Conservation (phyloP, 352 stramenopile species). For the Thalassiosira exigua region DNA sequence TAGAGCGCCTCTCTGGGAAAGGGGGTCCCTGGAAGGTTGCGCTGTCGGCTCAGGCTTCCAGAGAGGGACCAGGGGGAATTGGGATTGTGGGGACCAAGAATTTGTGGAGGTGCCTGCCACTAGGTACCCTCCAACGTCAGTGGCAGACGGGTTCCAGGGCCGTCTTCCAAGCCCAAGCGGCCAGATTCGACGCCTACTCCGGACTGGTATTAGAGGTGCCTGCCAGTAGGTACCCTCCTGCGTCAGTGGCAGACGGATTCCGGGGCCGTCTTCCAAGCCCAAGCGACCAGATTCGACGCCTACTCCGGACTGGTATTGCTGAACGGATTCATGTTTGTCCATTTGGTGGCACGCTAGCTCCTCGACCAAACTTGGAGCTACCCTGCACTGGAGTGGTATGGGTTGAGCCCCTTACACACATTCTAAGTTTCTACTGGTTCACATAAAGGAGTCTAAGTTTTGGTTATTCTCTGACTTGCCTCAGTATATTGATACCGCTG, state of each 20-base stretch:
- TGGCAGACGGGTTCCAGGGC: neutral
- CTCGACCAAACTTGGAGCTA: neutral
- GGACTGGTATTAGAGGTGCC: neutral
- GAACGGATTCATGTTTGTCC: neutral
- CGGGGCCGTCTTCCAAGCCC: neutral
- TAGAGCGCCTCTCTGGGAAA: too few relatives aligned
- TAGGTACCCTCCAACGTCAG: neutral
- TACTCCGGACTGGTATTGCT: neutral
- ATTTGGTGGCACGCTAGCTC: neutral
- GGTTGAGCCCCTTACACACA: neutral
- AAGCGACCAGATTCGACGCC: neutral
- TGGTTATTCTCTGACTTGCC: too few relatives aligned
- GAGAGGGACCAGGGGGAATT: neutral
- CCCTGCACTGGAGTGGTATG: neutral
- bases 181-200: neutral
- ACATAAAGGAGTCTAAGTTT: too few relatives aligned
- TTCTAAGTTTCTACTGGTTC: too few relatives aligned
- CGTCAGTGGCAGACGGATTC: neutral
- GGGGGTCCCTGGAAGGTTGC: neutral
- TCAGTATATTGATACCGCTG: too few relatives aligned
- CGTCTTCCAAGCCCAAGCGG: neutral
- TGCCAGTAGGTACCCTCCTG: slow-evolving; percentile 1
- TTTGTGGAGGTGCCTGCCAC: neutral
- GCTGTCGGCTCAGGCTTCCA: neutral
- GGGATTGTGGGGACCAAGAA: neutral